Evolutionary conservation across 1,139 yeast genomes (phyloP).

Genomic region (Kodamaea sp.): DNA sequence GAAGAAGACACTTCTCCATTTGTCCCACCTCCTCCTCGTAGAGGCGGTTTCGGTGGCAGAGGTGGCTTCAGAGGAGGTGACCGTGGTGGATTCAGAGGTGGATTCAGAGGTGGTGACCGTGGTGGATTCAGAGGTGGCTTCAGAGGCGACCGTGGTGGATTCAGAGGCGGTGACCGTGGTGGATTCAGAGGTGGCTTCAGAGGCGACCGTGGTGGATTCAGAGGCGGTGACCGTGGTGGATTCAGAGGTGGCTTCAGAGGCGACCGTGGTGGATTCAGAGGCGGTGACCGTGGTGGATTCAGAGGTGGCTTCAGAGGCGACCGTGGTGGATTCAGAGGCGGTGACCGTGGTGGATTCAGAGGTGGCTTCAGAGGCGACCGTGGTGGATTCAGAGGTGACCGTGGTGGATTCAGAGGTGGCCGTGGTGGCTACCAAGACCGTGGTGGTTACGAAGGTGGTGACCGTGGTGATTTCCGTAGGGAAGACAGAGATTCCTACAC

Average conservation of each 20-base stretch:
- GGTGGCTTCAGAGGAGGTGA: slow-evolving; percentile 36
- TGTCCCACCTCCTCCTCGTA: slow-evolving; percentile 64
- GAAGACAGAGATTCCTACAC: slow-evolving; percentile 44
- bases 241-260: slow-evolving; percentile 19
- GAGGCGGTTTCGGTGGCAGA: slow-evolving; percentile 53
- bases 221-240: slow-evolving; percentile 33
- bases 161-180: slow-evolving; percentile 37
- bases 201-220: slow-evolving; percentile 38
- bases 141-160: slow-evolving; percentile 37
- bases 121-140: slow-evolving; percentile 30
- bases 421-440: slow-evolving; percentile 40
- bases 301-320: slow-evolving; percentile 45
- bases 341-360: slow-evolving; percentile 37
- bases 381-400: slow-evolving; percentile 22
- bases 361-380: slow-evolving; percentile 31
- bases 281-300: slow-evolving; percentile 39
- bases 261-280: slow-evolving; percentile 20
- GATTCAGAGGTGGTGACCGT: slow-evolving; percentile 41
- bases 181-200: slow-evolving; percentile 36
- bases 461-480: slow-evolving; percentile 39
- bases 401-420: slow-evolving; percentile 34
- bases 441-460: slow-evolving; percentile 35
- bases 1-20: slow-evolving; percentile 83
- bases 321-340: slow-evolving; percentile 38
- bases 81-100: slow-evolving; percentile 23